Evolutionary conservation across 305 asterid genomes (phyloP).

Genomic region (Fraxinus albicans): DNA sequence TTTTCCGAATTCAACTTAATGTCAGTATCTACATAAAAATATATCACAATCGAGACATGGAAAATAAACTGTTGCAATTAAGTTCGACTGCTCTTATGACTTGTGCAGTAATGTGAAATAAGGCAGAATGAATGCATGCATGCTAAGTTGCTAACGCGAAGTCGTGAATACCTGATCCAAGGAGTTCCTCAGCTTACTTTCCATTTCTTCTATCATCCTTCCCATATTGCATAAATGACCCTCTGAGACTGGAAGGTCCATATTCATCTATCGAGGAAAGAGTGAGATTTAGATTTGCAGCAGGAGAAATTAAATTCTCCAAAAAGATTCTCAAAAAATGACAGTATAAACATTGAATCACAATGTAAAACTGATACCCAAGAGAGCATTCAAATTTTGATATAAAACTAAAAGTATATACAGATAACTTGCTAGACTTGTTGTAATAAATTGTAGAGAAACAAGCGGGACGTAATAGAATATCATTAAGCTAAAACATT

Average conservation of each 20-base stretch:
- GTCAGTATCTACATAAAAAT: neutral
- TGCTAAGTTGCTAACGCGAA: neutral
- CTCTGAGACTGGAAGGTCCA: slow-evolving; percentile 73
- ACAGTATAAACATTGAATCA: neutral
- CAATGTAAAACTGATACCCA: neutral
- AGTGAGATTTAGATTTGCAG: neutral
- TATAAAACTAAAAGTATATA: neutral
- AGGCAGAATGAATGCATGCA: neutral
- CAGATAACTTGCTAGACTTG: neutral
- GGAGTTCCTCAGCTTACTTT: slow-evolving; percentile 90
- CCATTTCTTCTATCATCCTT: slow-evolving; percentile 96
- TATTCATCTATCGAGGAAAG: slow-evolving; percentile 60
- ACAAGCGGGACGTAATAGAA: neutral
- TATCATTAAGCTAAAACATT: neutral
- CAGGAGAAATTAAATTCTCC: neutral
- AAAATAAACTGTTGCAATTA: neutral
- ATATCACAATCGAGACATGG: neutral
- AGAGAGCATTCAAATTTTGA: neutral
- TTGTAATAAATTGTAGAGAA: neutral
- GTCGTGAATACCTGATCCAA: slow-evolving; percentile 69
- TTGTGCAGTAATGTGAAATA: neutral
- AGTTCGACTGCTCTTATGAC: neutral
- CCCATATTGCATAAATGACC: slow-evolving; percentile 98
- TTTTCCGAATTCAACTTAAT: neutral
- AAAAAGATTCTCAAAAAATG: neutral